A percentile compares a stretch with the other conserved stretches of the same genome.
Conservation (phyloP, 2,329 filamentous ascomycete genomes). For the Eutypa lata region DNA sequence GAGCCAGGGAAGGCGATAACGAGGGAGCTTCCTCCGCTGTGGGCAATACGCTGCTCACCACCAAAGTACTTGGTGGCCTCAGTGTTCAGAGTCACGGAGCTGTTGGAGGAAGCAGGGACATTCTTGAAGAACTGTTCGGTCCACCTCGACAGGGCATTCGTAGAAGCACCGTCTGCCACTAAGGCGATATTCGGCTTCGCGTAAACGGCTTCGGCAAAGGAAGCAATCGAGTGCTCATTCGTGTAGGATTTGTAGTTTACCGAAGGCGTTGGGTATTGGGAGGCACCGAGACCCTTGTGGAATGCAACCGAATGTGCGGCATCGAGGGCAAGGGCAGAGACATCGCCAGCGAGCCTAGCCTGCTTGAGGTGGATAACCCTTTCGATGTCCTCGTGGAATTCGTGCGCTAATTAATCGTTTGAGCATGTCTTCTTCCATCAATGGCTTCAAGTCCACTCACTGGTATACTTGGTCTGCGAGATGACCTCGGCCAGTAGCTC, state of each 20-base stretch:
- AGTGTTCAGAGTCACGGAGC: conserved; percentile 53
- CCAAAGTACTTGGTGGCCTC: conserved; percentile 83
- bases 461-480: conserved; percentile 80
- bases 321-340: conserved; percentile 71
- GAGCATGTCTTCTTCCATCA: conserved; percentile 9
- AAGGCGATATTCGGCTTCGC: conserved; percentile 88
- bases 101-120: conserved; percentile 53
- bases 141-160: conserved; percentile 80
- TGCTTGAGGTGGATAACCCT: conserved; percentile 75
- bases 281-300: conserved; percentile 79
- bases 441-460: conserved; percentile 43
- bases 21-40: conserved; percentile 73
- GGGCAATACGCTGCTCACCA: conserved; percentile 86
- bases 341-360: conserved; percentile 63
- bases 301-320: conserved; percentile 61
- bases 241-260: conserved; percentile 78
- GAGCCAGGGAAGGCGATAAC: conserved; percentile 93
- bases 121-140: conserved; percentile 86
- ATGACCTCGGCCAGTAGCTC: conserved; percentile 93
- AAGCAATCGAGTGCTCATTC: conserved; percentile 68
- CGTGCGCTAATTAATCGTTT: conserved; percentile 61
- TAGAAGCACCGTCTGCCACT: conserved; percentile 81
- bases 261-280: conserved; percentile 69
- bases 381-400: conserved; percentile 86
- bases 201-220: conserved; percentile 77